Evolutionary conservation across 2,329 filamentous ascomycete species (phyloP).

Genomic region (Aureobasidium namibiae): DNA sequence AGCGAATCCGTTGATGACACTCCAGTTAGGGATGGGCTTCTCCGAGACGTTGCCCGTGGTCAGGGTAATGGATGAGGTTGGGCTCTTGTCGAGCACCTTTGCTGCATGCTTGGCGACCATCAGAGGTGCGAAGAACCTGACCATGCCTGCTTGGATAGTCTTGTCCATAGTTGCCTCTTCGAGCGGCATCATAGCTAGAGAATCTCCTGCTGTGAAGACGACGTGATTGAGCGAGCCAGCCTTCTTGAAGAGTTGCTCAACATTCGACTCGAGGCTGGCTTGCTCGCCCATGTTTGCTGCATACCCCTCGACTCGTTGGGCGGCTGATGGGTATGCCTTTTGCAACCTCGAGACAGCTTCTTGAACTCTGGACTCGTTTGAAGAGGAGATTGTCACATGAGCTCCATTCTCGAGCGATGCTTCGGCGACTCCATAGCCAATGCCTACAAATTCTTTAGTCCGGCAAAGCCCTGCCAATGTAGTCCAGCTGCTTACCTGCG

Average conservation of each 20-base stretch:
- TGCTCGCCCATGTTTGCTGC: slow-evolving; percentile 41
- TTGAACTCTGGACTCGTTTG: slow-evolving; percentile 42
- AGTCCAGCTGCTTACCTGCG: slow-evolving; percentile 19
- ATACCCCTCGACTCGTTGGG: slow-evolving; percentile 34
- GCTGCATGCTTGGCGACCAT: slow-evolving; percentile 45
- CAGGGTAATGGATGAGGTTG: slow-evolving; percentile 44
- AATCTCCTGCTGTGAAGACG: slow-evolving; percentile 48
- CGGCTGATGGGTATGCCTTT: slow-evolving; percentile 34
- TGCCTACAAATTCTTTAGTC: slow-evolving; percentile 36
- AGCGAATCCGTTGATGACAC: slow-evolving; percentile 39
- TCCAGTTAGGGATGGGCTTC: slow-evolving; percentile 46
- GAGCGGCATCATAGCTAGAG: slow-evolving; percentile 34
- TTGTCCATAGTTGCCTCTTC: slow-evolving; percentile 33
- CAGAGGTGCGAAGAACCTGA: slow-evolving; percentile 43
- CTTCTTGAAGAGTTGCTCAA: slow-evolving; percentile 38
- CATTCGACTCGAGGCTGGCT: slow-evolving; percentile 38
- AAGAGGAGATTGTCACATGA: slow-evolving; percentile 53
- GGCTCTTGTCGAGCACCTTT: slow-evolving; percentile 35
- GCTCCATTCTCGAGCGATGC: slow-evolving; percentile 48
- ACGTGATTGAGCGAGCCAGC: slow-evolving; percentile 45
- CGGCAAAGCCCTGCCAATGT: too few species aligned
- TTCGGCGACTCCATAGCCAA: slow-evolving; percentile 55
- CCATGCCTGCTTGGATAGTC: slow-evolving; percentile 36
- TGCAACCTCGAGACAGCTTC: slow-evolving; percentile 39
- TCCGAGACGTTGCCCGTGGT: slow-evolving; percentile 47